Evolutionary conservation across 345 rosid species (phyloP).

Genomic region (Punica granatum): DNA sequence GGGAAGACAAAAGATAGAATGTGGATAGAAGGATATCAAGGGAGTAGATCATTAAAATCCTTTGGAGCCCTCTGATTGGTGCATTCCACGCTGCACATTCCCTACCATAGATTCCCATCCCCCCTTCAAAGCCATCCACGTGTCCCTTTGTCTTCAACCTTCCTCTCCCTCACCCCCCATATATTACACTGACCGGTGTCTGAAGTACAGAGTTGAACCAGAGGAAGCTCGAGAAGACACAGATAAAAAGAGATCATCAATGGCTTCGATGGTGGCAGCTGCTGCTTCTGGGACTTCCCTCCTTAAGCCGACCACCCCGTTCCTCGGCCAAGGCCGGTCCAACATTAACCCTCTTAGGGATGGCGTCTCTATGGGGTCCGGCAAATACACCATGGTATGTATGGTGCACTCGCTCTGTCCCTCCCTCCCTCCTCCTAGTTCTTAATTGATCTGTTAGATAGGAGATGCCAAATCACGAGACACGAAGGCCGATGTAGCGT

Average conservation of each 20-base stretch:
- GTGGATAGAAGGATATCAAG: slow-evolving; percentile 67
- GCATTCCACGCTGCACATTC: slow-evolving; percentile 20
- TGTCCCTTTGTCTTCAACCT: neutral
- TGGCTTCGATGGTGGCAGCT: slow-evolving; percentile 27
- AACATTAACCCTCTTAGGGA: slow-evolving; percentile 59
- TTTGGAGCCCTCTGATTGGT: slow-evolving; percentile 56
- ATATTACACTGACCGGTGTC: slow-evolving; percentile 7
- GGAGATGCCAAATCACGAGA: no score
- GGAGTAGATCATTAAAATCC: slow-evolving; percentile 53
- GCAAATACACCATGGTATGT: slow-evolving; percentile 68
- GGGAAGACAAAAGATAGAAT: slow-evolving; percentile 3
- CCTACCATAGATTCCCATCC: slow-evolving; percentile 28
- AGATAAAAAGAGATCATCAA: neutral
- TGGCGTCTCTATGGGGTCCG: slow-evolving; percentile 54
- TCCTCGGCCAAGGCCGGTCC: slow-evolving; percentile 61
- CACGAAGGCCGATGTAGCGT: no score
- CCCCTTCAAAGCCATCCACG: slow-evolving; percentile 24
- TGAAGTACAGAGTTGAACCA: neutral
- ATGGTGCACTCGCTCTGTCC: no score
- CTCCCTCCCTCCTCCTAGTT: no score
- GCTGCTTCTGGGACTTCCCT: slow-evolving; percentile 50
- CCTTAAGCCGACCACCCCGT: slow-evolving; percentile 52
- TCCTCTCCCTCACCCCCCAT: slow-evolving; percentile 12
- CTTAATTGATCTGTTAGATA: neutral
- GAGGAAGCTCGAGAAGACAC: neutral